A percentile compares a stretch with the other conserved stretches of the same genome.
Conservation (phyloP, 1,139 yeast genomes). For the Debaryomyces nepalensis region DNA sequence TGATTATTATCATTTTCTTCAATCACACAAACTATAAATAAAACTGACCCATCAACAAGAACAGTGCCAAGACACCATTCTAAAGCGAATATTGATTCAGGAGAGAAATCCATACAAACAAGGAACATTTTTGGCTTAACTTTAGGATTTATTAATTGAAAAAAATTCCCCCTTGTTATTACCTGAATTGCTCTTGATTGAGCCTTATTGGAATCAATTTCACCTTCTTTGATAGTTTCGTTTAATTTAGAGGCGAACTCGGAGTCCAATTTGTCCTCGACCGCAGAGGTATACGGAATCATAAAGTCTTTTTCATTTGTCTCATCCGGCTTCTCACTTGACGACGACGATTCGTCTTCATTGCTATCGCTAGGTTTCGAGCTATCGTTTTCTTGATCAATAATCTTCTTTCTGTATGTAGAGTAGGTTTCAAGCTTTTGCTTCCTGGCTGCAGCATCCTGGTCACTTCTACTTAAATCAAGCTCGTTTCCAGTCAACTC, state of each 20-base stretch:
- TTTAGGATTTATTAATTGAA: conserved; percentile 55
- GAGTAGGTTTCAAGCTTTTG: conserved; percentile 51
- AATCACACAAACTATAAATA: conserved; percentile 78
- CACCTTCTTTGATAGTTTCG: conserved; percentile 62
- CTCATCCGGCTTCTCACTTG: conserved; percentile 11
- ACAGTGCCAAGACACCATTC: conserved; percentile 93
- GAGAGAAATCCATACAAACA: conserved; percentile 80
- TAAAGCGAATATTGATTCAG: conserved; percentile 83
- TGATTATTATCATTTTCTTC: conserved; percentile 65
- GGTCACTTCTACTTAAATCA: conserved; percentile 45
- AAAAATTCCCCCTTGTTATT: conserved; percentile 71
- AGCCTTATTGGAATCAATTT: conserved; percentile 58
- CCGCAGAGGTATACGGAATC: conserved; percentile 74
- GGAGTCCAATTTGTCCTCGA: conserved; percentile 69
- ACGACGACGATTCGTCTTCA: conserved; percentile 4
- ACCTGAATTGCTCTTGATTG: conserved; percentile 68
- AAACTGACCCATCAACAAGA: conserved; percentile 79
- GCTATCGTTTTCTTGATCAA: conserved; percentile 50
- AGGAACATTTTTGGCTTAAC: conserved; percentile 70
- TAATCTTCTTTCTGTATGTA: conserved; percentile 53
- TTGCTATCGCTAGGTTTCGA: conserved; percentile 10
- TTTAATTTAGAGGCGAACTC: conserved; percentile 65
- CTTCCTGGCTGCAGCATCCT: conserved; percentile 50
- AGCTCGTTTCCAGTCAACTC: conserved; percentile 52
- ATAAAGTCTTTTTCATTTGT: conserved; percentile 33